Percentiles rank a stretch among this genome's conserved stretches.
phyloP scores from a whole-genome alignment of 225 moss, liverwort and hornwort species.

The Ulota crispa region DNA sequence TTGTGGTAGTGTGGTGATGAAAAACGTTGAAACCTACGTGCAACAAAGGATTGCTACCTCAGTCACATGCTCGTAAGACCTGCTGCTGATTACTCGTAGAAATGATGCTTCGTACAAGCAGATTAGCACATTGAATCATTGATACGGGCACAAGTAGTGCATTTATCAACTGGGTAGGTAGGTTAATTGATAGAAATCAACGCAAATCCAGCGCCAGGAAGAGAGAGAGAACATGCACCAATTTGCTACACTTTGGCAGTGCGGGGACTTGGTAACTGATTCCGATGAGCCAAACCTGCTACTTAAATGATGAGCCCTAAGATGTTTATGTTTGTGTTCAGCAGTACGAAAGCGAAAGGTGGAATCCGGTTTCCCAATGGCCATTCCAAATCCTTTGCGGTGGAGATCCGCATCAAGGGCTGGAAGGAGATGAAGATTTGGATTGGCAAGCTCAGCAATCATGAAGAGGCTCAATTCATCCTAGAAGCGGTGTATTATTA shows the following conservation, averaged over 20 bases:
- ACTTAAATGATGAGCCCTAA: not conserved
- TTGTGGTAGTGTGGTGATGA: too few species aligned
- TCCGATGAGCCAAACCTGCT: not conserved
- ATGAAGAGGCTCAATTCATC: constrained; percentile 16
- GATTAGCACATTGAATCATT: too few species aligned
- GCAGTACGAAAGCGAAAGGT: not conserved
- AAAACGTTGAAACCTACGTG: too few species aligned
- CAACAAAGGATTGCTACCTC: too few species aligned
- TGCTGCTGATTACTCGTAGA: too few species aligned
- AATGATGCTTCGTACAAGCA: too few species aligned
- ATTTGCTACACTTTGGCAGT: not conserved
- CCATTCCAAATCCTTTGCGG: not conserved
- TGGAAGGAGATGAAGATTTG: not conserved
- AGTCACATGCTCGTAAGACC: too few species aligned
- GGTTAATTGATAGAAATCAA: too few species aligned
- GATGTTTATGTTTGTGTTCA: not conserved
- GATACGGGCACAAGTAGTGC: too few species aligned
- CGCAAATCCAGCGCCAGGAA: too few species aligned
- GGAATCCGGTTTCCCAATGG: not conserved
- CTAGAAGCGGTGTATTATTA: constrained; percentile 14
- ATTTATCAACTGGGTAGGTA: too few species aligned
- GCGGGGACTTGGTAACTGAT: not conserved
- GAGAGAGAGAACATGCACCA: not conserved
- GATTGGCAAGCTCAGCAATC: constrained; percentile 12
- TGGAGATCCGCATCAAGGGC: constrained; percentile 14